These are phyloP conservation scores for Fusarium sp. DNA, from an alignment of 2,329 filamentous ascomycete species.

Conservation along the genomic window DNA sequence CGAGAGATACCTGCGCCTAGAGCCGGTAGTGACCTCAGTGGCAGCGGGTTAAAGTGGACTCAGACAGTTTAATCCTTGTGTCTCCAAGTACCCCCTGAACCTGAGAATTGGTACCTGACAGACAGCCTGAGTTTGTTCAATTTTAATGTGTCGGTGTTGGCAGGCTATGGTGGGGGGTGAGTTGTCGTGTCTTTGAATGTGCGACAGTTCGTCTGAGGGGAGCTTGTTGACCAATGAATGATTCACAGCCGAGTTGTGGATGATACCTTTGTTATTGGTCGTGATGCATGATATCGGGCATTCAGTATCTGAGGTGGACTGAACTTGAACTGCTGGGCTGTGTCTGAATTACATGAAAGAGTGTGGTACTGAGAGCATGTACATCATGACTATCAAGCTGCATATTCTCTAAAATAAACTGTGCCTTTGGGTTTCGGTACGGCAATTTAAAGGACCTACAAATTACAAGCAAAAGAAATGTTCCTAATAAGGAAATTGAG, in stretches of 20 bases:
- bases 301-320: slow-evolving; percentile 2
- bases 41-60: slow-evolving; percentile 36
- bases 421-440: neutral
- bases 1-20: slow-evolving; percentile 10
- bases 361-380: neutral
- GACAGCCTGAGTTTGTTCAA: too few relatives aligned
- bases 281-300: slow-evolving; percentile 1
- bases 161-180: slow-evolving; percentile 16
- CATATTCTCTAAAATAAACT: neutral
- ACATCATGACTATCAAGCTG: neutral
- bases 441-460: neutral
- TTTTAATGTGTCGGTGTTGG: neutral
- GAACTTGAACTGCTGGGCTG: neutral
- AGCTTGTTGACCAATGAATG: slow-evolving; percentile 5
- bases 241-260: slow-evolving; percentile 13
- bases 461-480: neutral
- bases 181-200: slow-evolving; percentile 2
- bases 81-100: slow-evolving; percentile 20
- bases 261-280: neutral
- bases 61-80: slow-evolving; percentile 24
- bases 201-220: neutral
- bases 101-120: slow-evolving; percentile 14
- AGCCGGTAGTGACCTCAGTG: slow-evolving; percentile 29
- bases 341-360: neutral
- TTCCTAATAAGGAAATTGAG: neutral